Evolutionary conservation across 2,329 filamentous ascomycete genomes (phyloP), one percentile per base, ranked within the genome.

Genomic region (Scytalidium sp.): DNA sequence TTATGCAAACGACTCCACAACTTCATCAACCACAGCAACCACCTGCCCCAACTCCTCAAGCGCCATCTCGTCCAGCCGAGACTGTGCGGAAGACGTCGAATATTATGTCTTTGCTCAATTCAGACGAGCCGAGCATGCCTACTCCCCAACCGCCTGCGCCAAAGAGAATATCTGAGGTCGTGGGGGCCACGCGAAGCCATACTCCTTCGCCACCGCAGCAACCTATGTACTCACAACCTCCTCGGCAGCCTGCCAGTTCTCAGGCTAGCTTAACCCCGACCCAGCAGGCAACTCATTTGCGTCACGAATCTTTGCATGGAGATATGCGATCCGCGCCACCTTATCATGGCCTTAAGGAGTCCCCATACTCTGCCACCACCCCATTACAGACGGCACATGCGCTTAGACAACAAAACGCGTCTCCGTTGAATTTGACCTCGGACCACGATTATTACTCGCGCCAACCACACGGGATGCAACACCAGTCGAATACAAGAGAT

Each of bases 51-150:
- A 42, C 19, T 19, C 62, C 72, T 19, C 66, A 72, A 22, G 65
- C 72, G 36, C 63, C 76, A 39, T 57, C 67, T 6, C 63, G 71
- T 11, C 65, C 69, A 21, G 72, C 71, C 32, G 65, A 73, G 2
- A 63, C 67, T 2, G 77, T 80, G 56, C 73, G 77, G n/a, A 85
- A 84, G 68, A 83, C 76, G 7, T 84, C 81, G 13, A 85, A 71
- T 54, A 75, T 86, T 53, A 83, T 84, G 75, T 80, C 80, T 0
- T 64, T 86, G 52, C 70, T 86, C 3, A 84, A 84, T 56, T 80
- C 84, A 53, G 62, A 65, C 46, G 82, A 84, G 47, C 68, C 75
- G 6, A 73, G 73, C n/a, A 65, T 72, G 1, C 68, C 72, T 45
- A 69, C 70, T 1, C 81, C 81, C 64, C 48, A 19, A 15, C 43